Conservation (phyloP, 306 rosid species). For the Prinsepia uniflora region DNA sequence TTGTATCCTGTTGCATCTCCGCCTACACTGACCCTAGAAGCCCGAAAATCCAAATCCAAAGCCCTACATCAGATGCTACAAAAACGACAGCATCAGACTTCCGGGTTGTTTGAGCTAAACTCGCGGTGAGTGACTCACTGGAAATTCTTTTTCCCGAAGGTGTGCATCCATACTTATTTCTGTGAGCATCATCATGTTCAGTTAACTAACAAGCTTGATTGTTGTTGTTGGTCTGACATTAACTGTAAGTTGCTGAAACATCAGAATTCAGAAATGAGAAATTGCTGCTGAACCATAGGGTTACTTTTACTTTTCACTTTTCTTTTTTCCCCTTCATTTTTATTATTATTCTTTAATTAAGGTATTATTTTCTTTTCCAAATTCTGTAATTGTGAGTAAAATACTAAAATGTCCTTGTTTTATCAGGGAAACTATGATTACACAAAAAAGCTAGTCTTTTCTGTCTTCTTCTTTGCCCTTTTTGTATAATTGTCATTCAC, state of each 20-base stretch:
- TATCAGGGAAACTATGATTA: neutral
- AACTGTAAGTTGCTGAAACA: slow-evolving; percentile 8
- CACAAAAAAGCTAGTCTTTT: neutral
- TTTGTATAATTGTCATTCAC: neutral
- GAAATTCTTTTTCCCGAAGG: slow-evolving; percentile 4
- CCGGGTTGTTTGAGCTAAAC: neutral
- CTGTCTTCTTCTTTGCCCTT: neutral
- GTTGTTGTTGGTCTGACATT: too few species aligned
- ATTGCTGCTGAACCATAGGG: slow-evolving; percentile 9
- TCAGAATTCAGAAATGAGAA: neutral
- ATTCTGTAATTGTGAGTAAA: neutral
- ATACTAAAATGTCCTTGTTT: neutral
- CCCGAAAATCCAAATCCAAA: slow-evolving; percentile 21
- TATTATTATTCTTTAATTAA: neutral
- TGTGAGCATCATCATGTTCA: neutral
- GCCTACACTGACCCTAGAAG: slow-evolving; percentile 14
- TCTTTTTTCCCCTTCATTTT: too few species aligned
- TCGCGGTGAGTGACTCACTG: neutral
- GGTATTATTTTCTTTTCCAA: neutral
- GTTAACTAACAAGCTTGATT: slow-evolving; percentile 8
- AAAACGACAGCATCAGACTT: slow-evolving; percentile 4
- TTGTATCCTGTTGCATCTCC: slow-evolving; percentile 18
- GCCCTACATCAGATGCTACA: slow-evolving; percentile 22
- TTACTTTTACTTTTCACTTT: neutral
- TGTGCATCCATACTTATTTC: slow-evolving; percentile 4